Percentiles rank a stretch among this genome's conserved stretches.
phyloP scores from a whole-genome alignment of 345 rosid genomes.

The Angophora floribunda region DNA sequence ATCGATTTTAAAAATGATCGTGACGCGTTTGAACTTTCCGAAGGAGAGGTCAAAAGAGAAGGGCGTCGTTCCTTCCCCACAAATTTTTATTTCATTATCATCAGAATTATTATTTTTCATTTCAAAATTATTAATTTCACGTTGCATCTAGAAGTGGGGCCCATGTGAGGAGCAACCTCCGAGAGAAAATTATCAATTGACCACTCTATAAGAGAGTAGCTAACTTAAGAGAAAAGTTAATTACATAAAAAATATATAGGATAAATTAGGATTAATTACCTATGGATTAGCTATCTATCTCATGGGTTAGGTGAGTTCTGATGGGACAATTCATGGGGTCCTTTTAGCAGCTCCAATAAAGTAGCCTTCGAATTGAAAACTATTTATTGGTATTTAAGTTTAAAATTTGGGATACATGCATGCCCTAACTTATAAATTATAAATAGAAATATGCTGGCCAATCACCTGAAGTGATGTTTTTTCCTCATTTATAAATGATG shows the following conservation, averaged over 20 bases:
- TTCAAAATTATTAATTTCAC: neutral
- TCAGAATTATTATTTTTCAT: neutral
- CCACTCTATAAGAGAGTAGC: neutral
- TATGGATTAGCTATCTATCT: neutral
- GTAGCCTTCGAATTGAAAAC: neutral
- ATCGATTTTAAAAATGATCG: neutral
- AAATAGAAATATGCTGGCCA: neutral
- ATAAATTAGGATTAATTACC: neutral
- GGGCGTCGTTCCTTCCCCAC: neutral
- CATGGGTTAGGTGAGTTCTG: neutral
- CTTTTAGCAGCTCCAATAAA: neutral
- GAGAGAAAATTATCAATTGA: neutral
- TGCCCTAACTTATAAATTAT: neutral
- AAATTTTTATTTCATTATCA: neutral
- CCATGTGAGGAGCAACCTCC: neutral
- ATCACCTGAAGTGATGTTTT: rapidly evolving
- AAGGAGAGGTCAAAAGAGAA: neutral
- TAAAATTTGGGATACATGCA: neutral
- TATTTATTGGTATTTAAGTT: neutral
- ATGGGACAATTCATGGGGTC: neutral
- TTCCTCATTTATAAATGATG: rapidly evolving
- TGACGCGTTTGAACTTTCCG: neutral
- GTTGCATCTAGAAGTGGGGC: neutral
- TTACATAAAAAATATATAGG: neutral
- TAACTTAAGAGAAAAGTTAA: neutral